These are phyloP conservation scores for Penicillium corylophilum DNA, from an alignment of 2,329 filamentous ascomycete species.

Conservation along the genomic window DNA sequence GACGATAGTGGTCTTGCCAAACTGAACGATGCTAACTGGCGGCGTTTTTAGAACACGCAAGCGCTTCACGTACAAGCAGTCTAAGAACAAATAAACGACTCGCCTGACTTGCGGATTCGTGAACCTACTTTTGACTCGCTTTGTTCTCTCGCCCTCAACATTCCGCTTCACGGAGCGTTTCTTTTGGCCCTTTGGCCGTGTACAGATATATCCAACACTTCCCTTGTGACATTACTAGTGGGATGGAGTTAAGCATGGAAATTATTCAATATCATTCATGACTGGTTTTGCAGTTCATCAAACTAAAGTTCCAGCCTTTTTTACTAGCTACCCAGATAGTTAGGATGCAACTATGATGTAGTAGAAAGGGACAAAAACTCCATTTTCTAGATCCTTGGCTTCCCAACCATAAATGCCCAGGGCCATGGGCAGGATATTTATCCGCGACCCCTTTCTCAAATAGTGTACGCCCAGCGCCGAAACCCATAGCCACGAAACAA, in stretches of 20 bases:
- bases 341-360: neutral
- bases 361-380: conserved; percentile 11
- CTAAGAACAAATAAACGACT: conserved; percentile 63
- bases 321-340: no score
- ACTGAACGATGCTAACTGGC: conserved; percentile 1
- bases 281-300: neutral
- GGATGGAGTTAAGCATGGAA: conserved; percentile 25
- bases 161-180: conserved; percentile 2
- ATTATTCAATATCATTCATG: conserved; percentile 15
- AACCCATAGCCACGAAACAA: conserved; percentile 1
- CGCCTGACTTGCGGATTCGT: neutral
- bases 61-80: conserved; percentile 66
- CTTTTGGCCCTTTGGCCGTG: conserved; percentile 19
- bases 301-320: no score
- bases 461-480: conserved; percentile 18
- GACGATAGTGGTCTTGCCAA: neutral
- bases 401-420: conserved; percentile 4
- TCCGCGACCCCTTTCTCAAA: conserved; percentile 2
- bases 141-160: neutral
- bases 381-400: conserved; percentile 9
- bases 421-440: neutral
- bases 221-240: conserved; percentile 24
- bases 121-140: neutral
- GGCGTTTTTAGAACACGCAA: conserved; percentile 62
- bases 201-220: conserved; percentile 26